A percentile compares a stretch with the other conserved stretches of the same genome.
Evolutionary conservation across 83 land plant genomes (phyloP).

Genomic region (Isoetes engelmannii): DNA sequence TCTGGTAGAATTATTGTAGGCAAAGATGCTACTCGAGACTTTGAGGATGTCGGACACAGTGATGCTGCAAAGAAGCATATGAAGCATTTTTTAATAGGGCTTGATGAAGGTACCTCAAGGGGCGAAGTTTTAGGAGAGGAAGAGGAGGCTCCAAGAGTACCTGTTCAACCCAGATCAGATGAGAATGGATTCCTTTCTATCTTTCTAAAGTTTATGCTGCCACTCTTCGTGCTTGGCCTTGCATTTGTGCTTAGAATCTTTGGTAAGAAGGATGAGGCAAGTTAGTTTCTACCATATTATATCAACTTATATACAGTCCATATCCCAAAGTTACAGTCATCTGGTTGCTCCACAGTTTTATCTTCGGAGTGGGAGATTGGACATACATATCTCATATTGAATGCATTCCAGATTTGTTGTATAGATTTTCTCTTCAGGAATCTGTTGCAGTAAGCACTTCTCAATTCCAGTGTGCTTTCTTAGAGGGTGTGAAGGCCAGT

Average conservation of each 20-base stretch:
- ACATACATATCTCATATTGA: too few species aligned
- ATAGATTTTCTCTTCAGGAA: too few species aligned
- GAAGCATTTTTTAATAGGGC: constrained; percentile 7
- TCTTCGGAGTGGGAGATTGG: too few species aligned
- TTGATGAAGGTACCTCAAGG: constrained; percentile 3
- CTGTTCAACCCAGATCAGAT: background rate
- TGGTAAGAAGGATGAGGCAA: background rate
- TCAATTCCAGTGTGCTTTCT: too few species aligned
- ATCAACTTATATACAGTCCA: too few species aligned
- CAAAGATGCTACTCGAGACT: constrained; percentile 23
- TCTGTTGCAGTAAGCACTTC: too few species aligned
- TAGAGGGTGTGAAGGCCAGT: too few species aligned
- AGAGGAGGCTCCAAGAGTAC: background rate
- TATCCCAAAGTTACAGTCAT: too few species aligned
- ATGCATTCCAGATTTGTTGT: too few species aligned
- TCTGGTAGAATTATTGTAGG: constrained; percentile 5
- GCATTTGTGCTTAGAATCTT: background rate
- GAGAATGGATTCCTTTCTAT: background rate
- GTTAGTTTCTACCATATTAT: too few species aligned
- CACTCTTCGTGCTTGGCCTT: constrained; percentile 2
- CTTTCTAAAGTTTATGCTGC: background rate
- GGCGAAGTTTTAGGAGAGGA: too few species aligned
- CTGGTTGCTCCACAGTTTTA: too few species aligned
- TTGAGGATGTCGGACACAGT: constrained; percentile 23
- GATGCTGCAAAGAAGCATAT: constrained; percentile 7